Conservation (phyloP, 78 protist species). For the Planoprotostelium fungivorum region DNA sequence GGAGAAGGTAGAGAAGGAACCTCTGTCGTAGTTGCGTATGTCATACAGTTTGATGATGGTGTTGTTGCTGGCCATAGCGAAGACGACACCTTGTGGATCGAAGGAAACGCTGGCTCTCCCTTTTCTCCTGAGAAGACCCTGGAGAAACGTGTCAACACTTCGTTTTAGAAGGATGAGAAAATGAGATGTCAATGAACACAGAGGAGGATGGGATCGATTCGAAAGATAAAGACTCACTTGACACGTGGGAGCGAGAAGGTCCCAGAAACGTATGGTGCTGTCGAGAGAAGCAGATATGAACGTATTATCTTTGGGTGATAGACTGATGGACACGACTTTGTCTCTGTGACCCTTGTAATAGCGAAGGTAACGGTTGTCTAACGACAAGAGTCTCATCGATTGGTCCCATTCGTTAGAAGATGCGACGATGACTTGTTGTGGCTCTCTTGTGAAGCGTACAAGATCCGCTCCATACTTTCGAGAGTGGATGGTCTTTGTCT, state of each 20-base stretch:
- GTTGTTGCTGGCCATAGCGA: constrained; percentile 39
- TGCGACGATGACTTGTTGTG: constrained; percentile 56
- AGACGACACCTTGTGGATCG: constrained; percentile 65
- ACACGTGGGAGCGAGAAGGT: constrained; percentile 58
- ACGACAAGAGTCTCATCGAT: constrained; percentile 62
- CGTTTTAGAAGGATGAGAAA: too few species aligned
- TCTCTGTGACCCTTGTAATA: constrained; percentile 80
- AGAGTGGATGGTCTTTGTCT: constrained; percentile 37
- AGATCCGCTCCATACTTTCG: constrained; percentile 73
- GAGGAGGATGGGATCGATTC: background rate
- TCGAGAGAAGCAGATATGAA: constrained; percentile 70
- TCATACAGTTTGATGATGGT: constrained; percentile 57
- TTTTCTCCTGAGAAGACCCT: background rate
- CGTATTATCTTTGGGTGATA: constrained; percentile 60
- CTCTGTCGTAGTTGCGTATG: constrained; percentile 48
- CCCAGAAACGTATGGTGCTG: constrained; percentile 73
- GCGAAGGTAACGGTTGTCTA: constrained; percentile 73
- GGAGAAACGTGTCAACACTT: too few species aligned
- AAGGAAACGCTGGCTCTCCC: constrained; percentile 30
- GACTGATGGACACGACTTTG: constrained; percentile 59
- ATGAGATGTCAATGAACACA: background rate
- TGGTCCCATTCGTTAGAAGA: constrained; percentile 75
- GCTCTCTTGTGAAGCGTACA: constrained; percentile 53
- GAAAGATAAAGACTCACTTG: constrained; percentile 39
- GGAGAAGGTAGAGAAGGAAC: constrained; percentile 32